Evolutionary conservation across 345 rosid species (phyloP), one percentile per base, ranked within the genome.

Genomic region (Mallotus nudiflorus): DNA sequence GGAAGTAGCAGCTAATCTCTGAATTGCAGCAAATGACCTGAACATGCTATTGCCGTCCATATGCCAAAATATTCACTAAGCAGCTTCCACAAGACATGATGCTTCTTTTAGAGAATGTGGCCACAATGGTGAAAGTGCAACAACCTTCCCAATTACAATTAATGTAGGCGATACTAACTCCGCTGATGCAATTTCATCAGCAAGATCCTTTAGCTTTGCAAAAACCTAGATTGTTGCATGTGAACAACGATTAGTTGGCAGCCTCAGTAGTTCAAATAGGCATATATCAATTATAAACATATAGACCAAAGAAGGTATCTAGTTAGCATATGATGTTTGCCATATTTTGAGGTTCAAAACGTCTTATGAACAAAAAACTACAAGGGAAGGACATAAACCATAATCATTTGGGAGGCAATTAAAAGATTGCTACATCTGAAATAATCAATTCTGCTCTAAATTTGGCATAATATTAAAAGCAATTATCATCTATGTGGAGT

Each of bases 61-160:
- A 44, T 27, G 39, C 60, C 14, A 20, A 9, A 29, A 57, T 25
- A 1, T 33, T 27, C 35, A 8, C 48, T 66, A 49, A 13, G 28
- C 22, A 58, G 67, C 66, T 24, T 66, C 76, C 40, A 58, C 60
- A 49, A 66, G 50, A 29, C 35, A 66, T 19, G 66, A 50, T 73
- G 27, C 66, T 50, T 58, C 52, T 48, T 35, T 58, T 24, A 77
- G 67, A 75, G 87, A 78, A 69, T 77, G 62, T 6, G 86, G 87
- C 92, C 97, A 95, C 53, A 84, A 83, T 24, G 98, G 96, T n/a
- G 98, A 92, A 46, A 90, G 94, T 33, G 87, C 83, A 4, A 92
- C 99, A 2, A 90, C 99, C 74, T 82, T 90, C 80, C 98, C 98
- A 16, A 92, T 92, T 61, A 92, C 69, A 56, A 95, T 89, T 66